Evolutionary conservation across 1,284 basidiomycete species (phyloP), one percentile per base, ranked within the genome.

Genomic region (Agroathelia rolfsii): DNA sequence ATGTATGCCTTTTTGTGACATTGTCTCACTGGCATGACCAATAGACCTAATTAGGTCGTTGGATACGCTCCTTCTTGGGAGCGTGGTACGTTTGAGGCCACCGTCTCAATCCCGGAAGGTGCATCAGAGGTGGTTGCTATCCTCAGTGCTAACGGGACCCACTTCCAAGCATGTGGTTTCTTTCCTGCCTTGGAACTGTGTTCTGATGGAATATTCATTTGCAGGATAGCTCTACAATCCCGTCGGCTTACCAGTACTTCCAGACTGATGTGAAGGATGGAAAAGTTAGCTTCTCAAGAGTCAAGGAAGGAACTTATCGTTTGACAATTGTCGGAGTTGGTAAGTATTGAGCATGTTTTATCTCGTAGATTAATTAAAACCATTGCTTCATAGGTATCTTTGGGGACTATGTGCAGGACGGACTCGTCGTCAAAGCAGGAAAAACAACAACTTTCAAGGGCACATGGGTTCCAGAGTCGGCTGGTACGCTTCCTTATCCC

Each of bases 231-330:
- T 47, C 49, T 5, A 30, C 29, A 6, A 45, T 47, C 27, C 36
- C 41, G 3, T 37, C 34, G 3, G 45, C 48, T 14, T 53, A 50
- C 31, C 51, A 53, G 30, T 53, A 53, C 35, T 53, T 48, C 48
- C 34, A 18, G 2, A 25, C 40, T 4, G 35, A 47, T 13, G 35
- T n/a, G n/a, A n/a, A 29, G 4, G 32, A 43, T n/a, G 51, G 49
- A 0, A 20, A 24, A 1, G 33, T 51, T 11, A 29, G 38, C 14
- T 47, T 53, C 11, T 32, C 43, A 21, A 38, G 47, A 8, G 47
- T 53, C 8, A 50, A 50, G 32, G 49, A 38, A 14, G 51, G 51
- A n/a, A 43, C 40, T 3, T 53, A 53, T 28, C 43, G 51, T n/a
- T 31, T 53, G 19, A 51, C 51, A 3, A 39, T 51, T 0, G 43